Percentiles rank a stretch among this genome's conserved stretches.
Evolutionary conservation across 225 moss, liverwort and hornwort species (phyloP).

Genomic region (Sphagnum tenellum): DNA sequence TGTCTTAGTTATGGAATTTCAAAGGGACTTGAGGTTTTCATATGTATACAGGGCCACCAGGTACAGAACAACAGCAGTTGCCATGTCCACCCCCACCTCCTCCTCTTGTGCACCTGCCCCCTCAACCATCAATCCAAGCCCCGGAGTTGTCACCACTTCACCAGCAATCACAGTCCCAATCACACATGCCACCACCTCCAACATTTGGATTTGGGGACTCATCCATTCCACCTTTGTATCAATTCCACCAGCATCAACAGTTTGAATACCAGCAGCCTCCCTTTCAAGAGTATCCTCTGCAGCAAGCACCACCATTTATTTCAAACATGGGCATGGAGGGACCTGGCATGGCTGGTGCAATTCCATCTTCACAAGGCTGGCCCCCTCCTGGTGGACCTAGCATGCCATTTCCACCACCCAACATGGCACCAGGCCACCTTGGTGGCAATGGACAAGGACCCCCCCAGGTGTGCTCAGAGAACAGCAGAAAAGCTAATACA

Average conservation of each 20-base stretch:
- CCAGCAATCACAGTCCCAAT: constrained; percentile 44
- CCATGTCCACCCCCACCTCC: constrained; percentile 44
- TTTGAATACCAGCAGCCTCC: constrained; percentile 83
- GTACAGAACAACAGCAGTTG: constrained; percentile 66
- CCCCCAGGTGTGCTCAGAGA: background rate
- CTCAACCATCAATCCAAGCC: constrained; percentile 33
- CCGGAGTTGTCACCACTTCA: constrained; percentile 54
- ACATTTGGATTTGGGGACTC: constrained; percentile 70
- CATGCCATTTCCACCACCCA: constrained; percentile 59
- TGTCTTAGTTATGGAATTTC: too few species aligned
- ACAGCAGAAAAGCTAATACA: too few species aligned
- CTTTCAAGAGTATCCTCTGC: constrained; percentile 72
- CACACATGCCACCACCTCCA: constrained; percentile 35
- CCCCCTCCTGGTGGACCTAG: constrained; percentile 41
- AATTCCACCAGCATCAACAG: constrained; percentile 75
- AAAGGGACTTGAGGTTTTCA: too few species aligned
- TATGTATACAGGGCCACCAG: constrained; percentile 68
- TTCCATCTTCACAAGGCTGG: constrained; percentile 70
- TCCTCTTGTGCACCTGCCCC: constrained; percentile 36
- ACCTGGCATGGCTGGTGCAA: constrained; percentile 54
- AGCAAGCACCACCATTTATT: constrained; percentile 59
- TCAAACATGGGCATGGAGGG: constrained; percentile 54
- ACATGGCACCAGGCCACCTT: constrained; percentile 52
- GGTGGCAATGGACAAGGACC: constrained; percentile 68
- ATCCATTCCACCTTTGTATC: constrained; percentile 52